These are phyloP conservation scores for Telfairia occidentalis DNA, from an alignment of 331 rosid species.

Conservation along the genomic window DNA sequence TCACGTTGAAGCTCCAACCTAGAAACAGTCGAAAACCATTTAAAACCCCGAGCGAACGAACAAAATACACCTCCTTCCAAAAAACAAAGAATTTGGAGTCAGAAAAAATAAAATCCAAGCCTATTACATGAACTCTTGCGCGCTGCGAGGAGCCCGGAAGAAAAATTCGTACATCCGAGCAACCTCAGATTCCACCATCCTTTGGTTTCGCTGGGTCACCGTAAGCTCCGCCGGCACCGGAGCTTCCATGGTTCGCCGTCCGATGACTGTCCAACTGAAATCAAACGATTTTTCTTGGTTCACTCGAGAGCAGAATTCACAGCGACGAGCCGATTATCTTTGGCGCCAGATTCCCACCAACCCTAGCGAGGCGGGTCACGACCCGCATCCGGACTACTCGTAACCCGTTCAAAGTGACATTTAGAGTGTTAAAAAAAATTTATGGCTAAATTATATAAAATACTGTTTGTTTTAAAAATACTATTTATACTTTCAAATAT, in stretches of 20 bases:
- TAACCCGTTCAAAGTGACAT: neutral
- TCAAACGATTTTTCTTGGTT: neutral
- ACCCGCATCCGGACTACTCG: neutral
- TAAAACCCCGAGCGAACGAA: neutral
- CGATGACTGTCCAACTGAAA: neutral
- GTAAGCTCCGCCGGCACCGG: slow-evolving; percentile 23
- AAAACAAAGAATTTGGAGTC: neutral
- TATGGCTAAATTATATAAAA: too few species aligned
- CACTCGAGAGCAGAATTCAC: neutral
- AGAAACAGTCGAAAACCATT: neutral
- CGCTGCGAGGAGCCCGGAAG: slow-evolving; percentile 31
- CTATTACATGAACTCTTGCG: slow-evolving; percentile 44
- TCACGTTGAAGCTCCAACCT: slow-evolving; percentile 82
- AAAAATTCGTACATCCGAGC: slow-evolving; percentile 41
- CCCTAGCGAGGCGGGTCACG: slow-evolving; percentile 7
- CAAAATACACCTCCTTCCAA: neutral
- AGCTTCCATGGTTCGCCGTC: slow-evolving; percentile 20
- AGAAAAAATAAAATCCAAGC: neutral
- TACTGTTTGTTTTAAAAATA: too few species aligned
- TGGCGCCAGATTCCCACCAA: slow-evolving; percentile 3
- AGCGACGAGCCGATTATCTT: neutral
- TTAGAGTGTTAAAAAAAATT: too few species aligned
- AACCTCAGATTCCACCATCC: slow-evolving; percentile 46
- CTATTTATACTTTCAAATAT: too few species aligned
- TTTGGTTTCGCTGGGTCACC: slow-evolving; percentile 52